A percentile compares a stretch with the other conserved stretches of the same genome.
Evolutionary conservation across 139 green algal genomes (phyloP).

Genomic region (Closterium sp.): DNA sequence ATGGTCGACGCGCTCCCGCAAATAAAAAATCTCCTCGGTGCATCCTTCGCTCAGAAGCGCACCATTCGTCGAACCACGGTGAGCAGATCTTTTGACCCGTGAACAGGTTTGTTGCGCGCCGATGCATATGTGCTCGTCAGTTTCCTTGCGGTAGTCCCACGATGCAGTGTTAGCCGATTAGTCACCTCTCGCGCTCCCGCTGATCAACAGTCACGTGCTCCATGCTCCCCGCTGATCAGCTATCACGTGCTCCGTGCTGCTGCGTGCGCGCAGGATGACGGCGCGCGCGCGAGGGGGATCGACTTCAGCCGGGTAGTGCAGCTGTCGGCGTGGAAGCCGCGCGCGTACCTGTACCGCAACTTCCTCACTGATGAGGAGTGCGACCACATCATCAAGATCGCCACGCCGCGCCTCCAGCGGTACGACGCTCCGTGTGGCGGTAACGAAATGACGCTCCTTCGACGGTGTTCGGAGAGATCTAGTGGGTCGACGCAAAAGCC

Average conservation of each 20-base stretch:
- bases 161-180: not conserved
- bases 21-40: not conserved
- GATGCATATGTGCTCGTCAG: not conserved
- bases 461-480: too few relatives aligned
- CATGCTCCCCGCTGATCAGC: not conserved
- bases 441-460: too few relatives aligned
- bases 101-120: not conserved
- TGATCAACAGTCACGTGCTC: not conserved
- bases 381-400: conserved; percentile 40
- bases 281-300: not conserved
- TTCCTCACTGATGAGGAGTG: conserved; percentile 54
- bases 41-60: not conserved
- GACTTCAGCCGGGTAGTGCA: not conserved
- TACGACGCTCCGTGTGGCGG: not conserved
- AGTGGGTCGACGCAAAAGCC: too few relatives aligned
- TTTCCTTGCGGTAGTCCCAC: not conserved
- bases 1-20: not conserved
- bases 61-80: not conserved
- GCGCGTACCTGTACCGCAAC: conserved; percentile 44
- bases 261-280: not conserved
- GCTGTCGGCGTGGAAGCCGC: conserved; percentile 11
- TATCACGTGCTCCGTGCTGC: not conserved
- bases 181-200: not conserved
- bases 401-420: not conserved
- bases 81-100: not conserved